Percentiles rank a stretch among this genome's conserved stretches.
Conservation (phyloP, 371 early-diverging fungal genomes). For the Gilbertella persicaria region DNA sequence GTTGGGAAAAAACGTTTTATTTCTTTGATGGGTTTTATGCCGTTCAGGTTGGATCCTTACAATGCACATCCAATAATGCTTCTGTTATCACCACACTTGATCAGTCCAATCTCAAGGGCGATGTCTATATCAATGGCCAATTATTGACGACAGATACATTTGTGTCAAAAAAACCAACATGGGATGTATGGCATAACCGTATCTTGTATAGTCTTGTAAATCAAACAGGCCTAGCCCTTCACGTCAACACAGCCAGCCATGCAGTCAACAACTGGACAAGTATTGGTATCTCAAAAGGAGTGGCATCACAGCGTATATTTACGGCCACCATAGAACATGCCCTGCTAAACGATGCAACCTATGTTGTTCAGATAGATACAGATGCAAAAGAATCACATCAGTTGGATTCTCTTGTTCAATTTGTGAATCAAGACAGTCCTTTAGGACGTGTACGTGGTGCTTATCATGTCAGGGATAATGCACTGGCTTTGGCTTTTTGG, state of each 20-base stretch:
- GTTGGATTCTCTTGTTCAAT: background rate
- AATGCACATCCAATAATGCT: background rate
- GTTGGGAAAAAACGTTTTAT: slow-evolving; percentile 32
- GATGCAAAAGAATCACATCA: slow-evolving; percentile 1
- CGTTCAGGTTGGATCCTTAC: slow-evolving; percentile 23
- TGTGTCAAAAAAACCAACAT: background rate
- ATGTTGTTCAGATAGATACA: slow-evolving; percentile 13
- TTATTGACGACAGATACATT: background rate
- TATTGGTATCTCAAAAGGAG: slow-evolving; percentile 26
- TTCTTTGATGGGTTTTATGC: slow-evolving; percentile 33
- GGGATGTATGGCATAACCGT: slow-evolving; percentile 25
- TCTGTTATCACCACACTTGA: slow-evolving; percentile 26
- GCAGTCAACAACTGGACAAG: slow-evolving; percentile 21
- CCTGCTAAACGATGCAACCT: background rate
- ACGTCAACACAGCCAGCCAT: slow-evolving; percentile 13
- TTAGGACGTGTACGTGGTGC: slow-evolving; percentile 15
- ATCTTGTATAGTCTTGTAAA: slow-evolving; percentile 21
- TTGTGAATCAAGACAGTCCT: slow-evolving; percentile 7
- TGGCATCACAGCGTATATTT: slow-evolving; percentile 20
- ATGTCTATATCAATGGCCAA: slow-evolving; percentile 20
- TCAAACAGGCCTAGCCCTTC: slow-evolving; percentile 1
- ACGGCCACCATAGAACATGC: slow-evolving; percentile 24
- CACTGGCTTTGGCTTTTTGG: slow-evolving; percentile 27
- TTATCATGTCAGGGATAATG: slow-evolving; percentile 5
- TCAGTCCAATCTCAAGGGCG: slow-evolving; percentile 27